A percentile compares a stretch with the other conserved stretches of the same genome.
These are phyloP conservation scores for Phlyctochytrium bullatum DNA, from an alignment of 192 early-diverging fungal species.

Conservation along the genomic window DNA sequence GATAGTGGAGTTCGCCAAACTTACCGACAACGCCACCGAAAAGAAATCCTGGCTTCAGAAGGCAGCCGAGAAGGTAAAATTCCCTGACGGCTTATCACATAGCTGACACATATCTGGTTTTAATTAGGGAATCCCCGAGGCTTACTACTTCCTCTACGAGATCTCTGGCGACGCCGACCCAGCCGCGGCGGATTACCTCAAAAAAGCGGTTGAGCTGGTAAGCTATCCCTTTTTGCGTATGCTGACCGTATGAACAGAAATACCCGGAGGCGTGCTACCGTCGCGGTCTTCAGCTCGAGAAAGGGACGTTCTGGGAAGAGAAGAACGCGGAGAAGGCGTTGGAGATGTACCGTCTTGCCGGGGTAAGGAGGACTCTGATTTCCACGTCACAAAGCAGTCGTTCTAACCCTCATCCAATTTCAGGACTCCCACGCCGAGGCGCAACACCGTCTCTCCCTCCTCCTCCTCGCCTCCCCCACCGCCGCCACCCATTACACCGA, in stretches of 20 bases:
- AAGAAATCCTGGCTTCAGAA: background rate
- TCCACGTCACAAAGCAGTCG: background rate
- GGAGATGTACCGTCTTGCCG: background rate
- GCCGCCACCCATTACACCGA: background rate
- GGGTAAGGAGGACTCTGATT: background rate
- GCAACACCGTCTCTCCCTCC: background rate
- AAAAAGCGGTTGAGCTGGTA: constrained; percentile 1
- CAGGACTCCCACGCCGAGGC: background rate
- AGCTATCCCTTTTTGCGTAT: background rate
- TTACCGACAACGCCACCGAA: background rate
- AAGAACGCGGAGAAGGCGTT: background rate
- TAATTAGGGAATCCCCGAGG: background rate
- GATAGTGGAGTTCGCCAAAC: background rate
- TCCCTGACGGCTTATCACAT: too few species aligned
- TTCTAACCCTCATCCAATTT: too few species aligned
- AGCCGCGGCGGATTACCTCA: background rate
- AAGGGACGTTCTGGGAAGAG: constrained; percentile 5
- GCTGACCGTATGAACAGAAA: background rate
- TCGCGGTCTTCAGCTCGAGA: background rate
- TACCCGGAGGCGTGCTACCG: background rate
- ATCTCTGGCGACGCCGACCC: background rate
- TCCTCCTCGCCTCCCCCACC: background rate
- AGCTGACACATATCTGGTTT: background rate
- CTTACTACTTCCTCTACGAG: background rate
- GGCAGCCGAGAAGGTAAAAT: background rate